These are phyloP conservation scores for Typha latifolia DNA, from an alignment of 176 grass and related monocot genomes.

Conservation along the genomic window DNA sequence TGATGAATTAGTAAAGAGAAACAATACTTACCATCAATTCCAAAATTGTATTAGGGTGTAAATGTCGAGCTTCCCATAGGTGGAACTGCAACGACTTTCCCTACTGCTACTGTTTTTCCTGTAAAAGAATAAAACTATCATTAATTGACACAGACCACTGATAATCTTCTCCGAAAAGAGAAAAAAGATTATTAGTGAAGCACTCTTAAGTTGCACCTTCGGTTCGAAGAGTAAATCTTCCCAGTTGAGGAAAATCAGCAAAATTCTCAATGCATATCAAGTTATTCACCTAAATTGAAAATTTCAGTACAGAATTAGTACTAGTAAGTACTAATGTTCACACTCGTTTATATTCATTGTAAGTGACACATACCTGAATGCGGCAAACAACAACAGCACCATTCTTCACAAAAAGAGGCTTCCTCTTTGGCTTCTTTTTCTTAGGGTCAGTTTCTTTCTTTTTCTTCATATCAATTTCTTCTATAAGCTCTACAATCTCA, in stretches of 20 bases:
- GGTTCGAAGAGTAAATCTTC: slow-evolving; percentile 90
- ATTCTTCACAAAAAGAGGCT: slow-evolving; percentile 96
- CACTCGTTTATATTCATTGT: background rate
- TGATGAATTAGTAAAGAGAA: background rate
- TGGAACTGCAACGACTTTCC: slow-evolving; percentile 75
- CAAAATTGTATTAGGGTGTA: slow-evolving; percentile 49
- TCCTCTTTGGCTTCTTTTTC: slow-evolving; percentile 73
- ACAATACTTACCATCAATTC: slow-evolving; percentile 23
- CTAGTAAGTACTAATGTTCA: slow-evolving; percentile 12
- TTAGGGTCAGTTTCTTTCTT: slow-evolving; percentile 64
- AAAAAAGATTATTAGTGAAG: background rate
- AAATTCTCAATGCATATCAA: slow-evolving; percentile 94
- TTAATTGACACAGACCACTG: background rate
- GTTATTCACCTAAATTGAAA: slow-evolving; percentile 52
- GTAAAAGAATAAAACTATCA: slow-evolving; percentile 17
- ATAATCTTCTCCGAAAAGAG: background rate
- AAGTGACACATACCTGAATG: slow-evolving; percentile 49
- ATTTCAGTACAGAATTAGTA: slow-evolving; percentile 11
- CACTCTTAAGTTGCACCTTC: slow-evolving; percentile 39
- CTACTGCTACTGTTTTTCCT: slow-evolving; percentile 94
- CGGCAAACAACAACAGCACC: slow-evolving; percentile 86
- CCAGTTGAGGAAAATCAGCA: slow-evolving; percentile 75
- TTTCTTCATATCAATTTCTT: slow-evolving; percentile 85
- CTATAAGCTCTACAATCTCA: slow-evolving; percentile 96
- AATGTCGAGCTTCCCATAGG: slow-evolving; percentile 35